Conservation (phyloP, 441 rosid genomes). For the Erodium texanum region DNA sequence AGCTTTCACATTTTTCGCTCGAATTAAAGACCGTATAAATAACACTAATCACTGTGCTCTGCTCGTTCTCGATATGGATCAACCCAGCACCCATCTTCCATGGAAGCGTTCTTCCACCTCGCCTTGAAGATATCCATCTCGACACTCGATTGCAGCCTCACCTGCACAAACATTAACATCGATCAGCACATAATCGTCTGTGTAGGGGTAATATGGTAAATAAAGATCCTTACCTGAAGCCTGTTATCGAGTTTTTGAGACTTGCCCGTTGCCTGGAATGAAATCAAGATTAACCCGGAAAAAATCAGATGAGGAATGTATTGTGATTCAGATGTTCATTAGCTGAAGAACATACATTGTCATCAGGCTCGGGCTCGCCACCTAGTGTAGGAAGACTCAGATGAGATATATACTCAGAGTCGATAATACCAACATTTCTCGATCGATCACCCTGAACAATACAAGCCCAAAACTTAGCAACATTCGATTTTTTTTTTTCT, state of each 20-base stretch:
- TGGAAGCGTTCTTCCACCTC: slow-evolving; percentile 57
- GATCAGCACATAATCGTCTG: too few relatives aligned
- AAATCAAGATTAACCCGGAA: not conserved
- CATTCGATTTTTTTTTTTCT: not conserved
- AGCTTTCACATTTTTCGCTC: too few relatives aligned
- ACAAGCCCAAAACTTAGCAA: slow-evolving; percentile 12
- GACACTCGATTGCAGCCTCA: slow-evolving; percentile 53
- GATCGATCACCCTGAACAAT: slow-evolving; percentile 65
- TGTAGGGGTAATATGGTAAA: too few relatives aligned
- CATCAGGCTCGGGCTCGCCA: slow-evolving; percentile 21
- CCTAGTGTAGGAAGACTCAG: slow-evolving; percentile 73
- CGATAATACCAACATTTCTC: slow-evolving; percentile 77
- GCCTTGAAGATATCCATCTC: slow-evolving; percentile 61
- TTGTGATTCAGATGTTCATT: too few relatives aligned
- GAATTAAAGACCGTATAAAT: too few relatives aligned
- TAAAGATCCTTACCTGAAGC: slow-evolving; percentile 37
- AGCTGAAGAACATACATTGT: too few relatives aligned
- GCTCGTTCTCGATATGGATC: slow-evolving; percentile 47
- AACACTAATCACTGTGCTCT: not conserved
- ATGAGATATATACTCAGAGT: slow-evolving; percentile 76
- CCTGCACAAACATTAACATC: slow-evolving; percentile 28
- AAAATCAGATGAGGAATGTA: too few relatives aligned
- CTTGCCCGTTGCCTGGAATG: slow-evolving; percentile 33
- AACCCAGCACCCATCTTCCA: slow-evolving; percentile 65
- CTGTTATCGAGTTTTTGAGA: slow-evolving; percentile 42